Evolutionary conservation across 2,329 filamentous ascomycete genomes (phyloP).

Genomic region (Aspergillus sp.): DNA sequence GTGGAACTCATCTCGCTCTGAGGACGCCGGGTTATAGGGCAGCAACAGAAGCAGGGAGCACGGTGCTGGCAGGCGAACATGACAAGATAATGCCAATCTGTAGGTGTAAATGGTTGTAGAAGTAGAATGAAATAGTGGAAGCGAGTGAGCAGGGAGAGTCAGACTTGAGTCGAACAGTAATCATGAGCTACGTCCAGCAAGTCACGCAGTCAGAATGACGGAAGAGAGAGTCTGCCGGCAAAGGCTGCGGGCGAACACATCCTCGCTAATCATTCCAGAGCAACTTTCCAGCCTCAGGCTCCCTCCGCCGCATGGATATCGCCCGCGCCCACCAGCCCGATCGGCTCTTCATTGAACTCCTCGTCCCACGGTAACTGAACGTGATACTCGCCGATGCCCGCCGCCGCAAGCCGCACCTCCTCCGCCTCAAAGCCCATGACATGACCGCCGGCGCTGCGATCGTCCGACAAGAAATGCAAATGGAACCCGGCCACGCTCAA

Average conservation of each 20-base stretch:
- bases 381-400: conserved; percentile 37
- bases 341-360: conserved; percentile 38
- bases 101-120: not conserved
- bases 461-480: conserved; percentile 41
- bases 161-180: no score
- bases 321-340: conserved; percentile 23
- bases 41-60: no score
- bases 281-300: no score
- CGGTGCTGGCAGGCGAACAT: no score
- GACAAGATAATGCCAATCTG: not conserved
- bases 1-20: no score
- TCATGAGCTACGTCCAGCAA: no score
- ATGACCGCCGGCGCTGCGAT: conserved; percentile 37
- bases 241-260: no score
- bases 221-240: no score
- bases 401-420: conserved; percentile 35
- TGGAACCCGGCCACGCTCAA: conserved; percentile 44
- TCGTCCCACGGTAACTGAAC: conserved; percentile 39
- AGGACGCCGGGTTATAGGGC: no score
- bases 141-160: no score
- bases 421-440: conserved; percentile 25
- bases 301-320: conserved; percentile 3
- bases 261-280: no score
- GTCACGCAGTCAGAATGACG: no score
- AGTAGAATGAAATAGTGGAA: not conserved